Conservation (phyloP, 257 asterid genomes). For the Lycium ferocissimum region DNA sequence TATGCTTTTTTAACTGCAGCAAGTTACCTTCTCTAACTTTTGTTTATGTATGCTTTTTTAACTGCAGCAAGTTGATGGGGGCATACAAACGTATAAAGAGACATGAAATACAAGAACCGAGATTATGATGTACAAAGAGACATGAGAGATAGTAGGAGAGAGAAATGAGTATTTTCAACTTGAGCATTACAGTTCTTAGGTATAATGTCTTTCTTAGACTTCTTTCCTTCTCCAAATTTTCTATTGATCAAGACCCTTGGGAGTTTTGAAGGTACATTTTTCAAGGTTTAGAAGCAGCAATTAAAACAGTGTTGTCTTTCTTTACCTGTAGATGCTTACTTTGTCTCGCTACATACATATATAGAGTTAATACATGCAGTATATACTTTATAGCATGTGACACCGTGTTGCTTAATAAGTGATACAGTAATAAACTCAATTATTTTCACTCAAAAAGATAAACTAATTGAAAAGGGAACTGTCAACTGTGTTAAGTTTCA, state of each 20-base stretch:
- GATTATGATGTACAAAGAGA: conserved; percentile 18
- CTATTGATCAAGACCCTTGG: not conserved
- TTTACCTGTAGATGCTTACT: not conserved
- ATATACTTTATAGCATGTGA: not conserved
- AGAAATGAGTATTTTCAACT: conserved; percentile 5
- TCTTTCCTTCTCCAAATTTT: not conserved
- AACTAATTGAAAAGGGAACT: not conserved
- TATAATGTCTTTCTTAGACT: conserved; percentile 11
- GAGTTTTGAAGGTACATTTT: conserved; percentile 31
- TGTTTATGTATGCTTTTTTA: not conserved
- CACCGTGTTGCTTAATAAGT: not conserved
- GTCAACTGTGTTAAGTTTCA: not conserved
- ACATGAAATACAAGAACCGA: not conserved
- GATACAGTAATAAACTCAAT: not conserved
- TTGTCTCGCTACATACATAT: not conserved
- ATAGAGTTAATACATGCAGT: not conserved
- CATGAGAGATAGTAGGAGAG: not conserved
- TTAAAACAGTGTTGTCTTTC: not conserved
- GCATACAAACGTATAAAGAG: conserved; percentile 17
- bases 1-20: too few species aligned
- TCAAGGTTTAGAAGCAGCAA: conserved; percentile 16
- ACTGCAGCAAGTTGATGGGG: conserved; percentile 35
- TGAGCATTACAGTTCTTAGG: conserved; percentile 7
- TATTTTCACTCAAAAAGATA: not conserved
- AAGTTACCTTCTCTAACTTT: not conserved